Conservation (phyloP, 1,284 basidiomycete genomes). For the Trametes versicolor region DNA sequence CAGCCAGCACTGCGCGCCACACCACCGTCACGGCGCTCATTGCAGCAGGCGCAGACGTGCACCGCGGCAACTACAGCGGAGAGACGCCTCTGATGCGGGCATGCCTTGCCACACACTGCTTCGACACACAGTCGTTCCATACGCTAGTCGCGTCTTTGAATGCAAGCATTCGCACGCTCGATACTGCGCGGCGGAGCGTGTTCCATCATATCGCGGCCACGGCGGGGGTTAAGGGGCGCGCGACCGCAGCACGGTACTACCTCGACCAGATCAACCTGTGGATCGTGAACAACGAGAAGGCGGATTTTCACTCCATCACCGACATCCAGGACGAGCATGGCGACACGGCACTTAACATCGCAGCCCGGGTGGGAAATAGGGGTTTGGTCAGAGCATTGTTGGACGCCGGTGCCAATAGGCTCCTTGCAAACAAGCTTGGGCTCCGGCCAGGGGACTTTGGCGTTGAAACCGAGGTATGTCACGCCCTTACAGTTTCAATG, state of each 20-base stretch:
- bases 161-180: conserved; percentile 87
- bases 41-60: conserved; percentile 81
- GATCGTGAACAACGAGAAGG: conserved; percentile 77
- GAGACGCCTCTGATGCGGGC: conserved; percentile 96
- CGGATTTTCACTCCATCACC: conserved; percentile 83
- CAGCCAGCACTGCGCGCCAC: conserved; percentile 85
- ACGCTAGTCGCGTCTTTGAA: conserved; percentile 72
- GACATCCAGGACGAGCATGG: conserved; percentile 97
- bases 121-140: conserved; percentile 83
- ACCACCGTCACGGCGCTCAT: conserved; percentile 76
- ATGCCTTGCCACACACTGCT: conserved; percentile 90
- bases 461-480: conserved; percentile 85
- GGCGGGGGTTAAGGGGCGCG: conserved; percentile 91
- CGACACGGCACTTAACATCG: conserved; percentile 96
- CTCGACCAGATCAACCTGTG: conserved; percentile 90
- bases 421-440: conserved; percentile 93
- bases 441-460: conserved; percentile 95
- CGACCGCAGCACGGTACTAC: conserved; percentile 89
- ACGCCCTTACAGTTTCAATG: conserved; percentile 1
- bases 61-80: conserved; percentile 92
- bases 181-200: conserved; percentile 89
- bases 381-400: conserved; percentile 88
- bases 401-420: conserved; percentile 94
- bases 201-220: conserved; percentile 95
- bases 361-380: conserved; percentile 93